phyloP scores from a whole-genome alignment of 2,329 filamentous ascomycete genomes.

The Trichoderma sp. region DNA sequence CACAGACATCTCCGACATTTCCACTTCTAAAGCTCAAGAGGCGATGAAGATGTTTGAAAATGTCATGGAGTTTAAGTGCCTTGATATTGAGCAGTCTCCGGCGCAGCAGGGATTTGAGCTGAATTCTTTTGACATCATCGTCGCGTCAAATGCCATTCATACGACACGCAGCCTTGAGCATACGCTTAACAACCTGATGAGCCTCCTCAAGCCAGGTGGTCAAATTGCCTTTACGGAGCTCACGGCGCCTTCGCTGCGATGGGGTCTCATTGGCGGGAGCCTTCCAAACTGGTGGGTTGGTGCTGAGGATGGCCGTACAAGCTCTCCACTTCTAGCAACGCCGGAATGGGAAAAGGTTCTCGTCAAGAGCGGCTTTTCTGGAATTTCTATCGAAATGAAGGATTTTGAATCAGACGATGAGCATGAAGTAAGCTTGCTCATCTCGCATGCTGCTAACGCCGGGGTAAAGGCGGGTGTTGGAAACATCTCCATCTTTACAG shows the following conservation, averaged over 20 bases:
- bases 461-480: neutral
- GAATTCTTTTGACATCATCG: conserved; percentile 22
- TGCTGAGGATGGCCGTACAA: conserved; percentile 11
- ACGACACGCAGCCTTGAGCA: neutral
- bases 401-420: conserved; percentile 7
- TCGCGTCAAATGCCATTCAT: conserved; percentile 27
- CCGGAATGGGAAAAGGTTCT: conserved; percentile 1
- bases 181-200: conserved; percentile 3
- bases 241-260: conserved; percentile 13
- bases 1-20: conserved; percentile 36
- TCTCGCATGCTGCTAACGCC: conserved; percentile 5
- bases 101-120: conserved; percentile 20
- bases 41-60: conserved; percentile 5
- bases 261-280: conserved; percentile 3
- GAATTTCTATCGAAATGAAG: conserved; percentile 8
- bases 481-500: conserved; percentile 7
- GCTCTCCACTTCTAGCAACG: conserved; percentile 3
- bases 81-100: conserved; percentile 22
- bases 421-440: conserved; percentile 15
- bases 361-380: conserved; percentile 14
- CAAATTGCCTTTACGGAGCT: conserved; percentile 19
- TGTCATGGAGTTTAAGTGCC: conserved; percentile 25
- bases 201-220: conserved; percentile 16
- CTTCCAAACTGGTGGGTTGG: conserved; percentile 13
- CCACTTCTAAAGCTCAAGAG: conserved; percentile 25